Percentiles rank a stretch among this genome's conserved stretches.
Conservation (phyloP, 2,329 filamentous ascomycete genomes). For the Bipolaris zeicola region DNA sequence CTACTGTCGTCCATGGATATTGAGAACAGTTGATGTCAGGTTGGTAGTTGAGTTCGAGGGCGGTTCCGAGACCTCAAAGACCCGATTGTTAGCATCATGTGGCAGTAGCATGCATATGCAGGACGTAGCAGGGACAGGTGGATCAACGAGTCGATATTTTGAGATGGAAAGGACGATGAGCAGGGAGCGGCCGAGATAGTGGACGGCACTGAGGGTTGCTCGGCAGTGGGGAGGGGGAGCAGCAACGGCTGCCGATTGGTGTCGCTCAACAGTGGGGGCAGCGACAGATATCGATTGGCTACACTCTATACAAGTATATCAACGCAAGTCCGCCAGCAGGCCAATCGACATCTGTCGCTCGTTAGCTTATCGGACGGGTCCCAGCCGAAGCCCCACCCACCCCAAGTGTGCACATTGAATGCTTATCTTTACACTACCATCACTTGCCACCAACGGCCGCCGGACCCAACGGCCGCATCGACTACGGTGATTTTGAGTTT, state of each 20-base stretch:
- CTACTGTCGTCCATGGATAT: conserved; percentile 15
- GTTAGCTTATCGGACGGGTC: too few relatives aligned
- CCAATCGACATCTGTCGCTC: too few relatives aligned
- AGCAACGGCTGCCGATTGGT: too few relatives aligned
- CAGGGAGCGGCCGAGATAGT: conserved; percentile 12
- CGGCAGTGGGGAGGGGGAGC: too few relatives aligned
- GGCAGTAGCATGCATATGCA: background rate
- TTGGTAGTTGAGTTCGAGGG: background rate
- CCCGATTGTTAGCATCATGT: background rate
- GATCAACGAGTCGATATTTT: background rate
- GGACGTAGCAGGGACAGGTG: background rate
- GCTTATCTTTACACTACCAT: background rate
- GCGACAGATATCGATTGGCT: too few relatives aligned
- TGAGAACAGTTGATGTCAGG: background rate
- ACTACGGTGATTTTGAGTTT: background rate
- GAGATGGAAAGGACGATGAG: background rate
- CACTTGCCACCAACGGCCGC: background rate
- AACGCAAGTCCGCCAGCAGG: too few relatives aligned
- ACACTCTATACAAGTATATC: too few relatives aligned
- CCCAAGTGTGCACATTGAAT: background rate
- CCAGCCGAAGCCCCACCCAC: conserved; percentile 1
- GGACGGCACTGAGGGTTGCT: background rate
- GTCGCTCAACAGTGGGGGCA: too few relatives aligned
- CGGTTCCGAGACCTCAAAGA: background rate
- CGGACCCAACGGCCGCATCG: conserved; percentile 4